Evolutionary conservation across 129 eudicot genomes (phyloP).

Genomic region (Rutidosis leptorrhynchoides): DNA sequence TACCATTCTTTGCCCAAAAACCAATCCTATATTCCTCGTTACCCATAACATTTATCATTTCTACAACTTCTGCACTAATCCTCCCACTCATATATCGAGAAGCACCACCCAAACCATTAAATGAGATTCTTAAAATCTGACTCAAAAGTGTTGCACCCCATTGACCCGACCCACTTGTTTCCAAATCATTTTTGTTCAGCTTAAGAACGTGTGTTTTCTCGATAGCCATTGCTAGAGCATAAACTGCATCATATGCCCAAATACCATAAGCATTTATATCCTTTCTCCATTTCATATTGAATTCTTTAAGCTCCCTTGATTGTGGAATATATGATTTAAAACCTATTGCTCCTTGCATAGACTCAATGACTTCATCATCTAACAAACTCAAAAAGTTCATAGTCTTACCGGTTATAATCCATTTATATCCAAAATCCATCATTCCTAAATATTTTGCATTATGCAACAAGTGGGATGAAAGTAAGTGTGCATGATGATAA

Average conservation of each 20-base stretch:
- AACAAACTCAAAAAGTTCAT: constrained; percentile 25
- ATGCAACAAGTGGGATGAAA: constrained; percentile 31
- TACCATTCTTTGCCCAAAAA: constrained; percentile 42
- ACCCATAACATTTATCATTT: constrained; percentile 36
- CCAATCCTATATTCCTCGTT: constrained; percentile 39
- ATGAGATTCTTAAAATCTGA: constrained; percentile 25
- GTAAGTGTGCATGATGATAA: constrained; percentile 35
- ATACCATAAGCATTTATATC: constrained; percentile 25
- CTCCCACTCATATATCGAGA: constrained; percentile 27
- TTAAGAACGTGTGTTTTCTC: constrained; percentile 21
- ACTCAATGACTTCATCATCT: constrained; percentile 28
- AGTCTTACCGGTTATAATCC: constrained; percentile 49
- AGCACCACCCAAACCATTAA: constrained; percentile 43
- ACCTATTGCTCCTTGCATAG: constrained; percentile 52
- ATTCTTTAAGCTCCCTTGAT: constrained; percentile 25
- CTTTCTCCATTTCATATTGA: constrained; percentile 31
- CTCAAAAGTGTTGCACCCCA: constrained; percentile 28
- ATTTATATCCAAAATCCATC: constrained; percentile 52
- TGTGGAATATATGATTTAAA: constrained; percentile 39
- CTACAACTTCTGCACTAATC: constrained; percentile 3
- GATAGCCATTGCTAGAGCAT: constrained; percentile 46
- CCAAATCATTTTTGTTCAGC: not conserved
- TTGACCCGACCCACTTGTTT: not conserved
- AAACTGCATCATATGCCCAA: constrained; percentile 55
- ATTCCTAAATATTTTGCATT: constrained; percentile 37